phyloP scores from a whole-genome alignment of 1,284 basidiomycete species.

The Microbotryum lychnidis-dioicae region DNA sequence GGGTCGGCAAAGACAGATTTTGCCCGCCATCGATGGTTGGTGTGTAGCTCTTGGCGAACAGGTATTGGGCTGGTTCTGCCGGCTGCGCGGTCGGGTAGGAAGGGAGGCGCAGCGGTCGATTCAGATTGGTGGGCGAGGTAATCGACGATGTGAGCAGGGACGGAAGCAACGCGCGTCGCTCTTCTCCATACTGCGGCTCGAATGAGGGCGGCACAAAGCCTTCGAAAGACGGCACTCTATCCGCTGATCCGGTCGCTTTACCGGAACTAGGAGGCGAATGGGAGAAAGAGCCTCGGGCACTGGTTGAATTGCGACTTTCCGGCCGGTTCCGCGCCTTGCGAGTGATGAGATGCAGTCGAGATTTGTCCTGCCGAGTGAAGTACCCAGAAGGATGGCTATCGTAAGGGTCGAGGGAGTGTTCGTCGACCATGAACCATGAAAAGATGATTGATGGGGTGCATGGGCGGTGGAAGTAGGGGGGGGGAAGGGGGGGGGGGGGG shows the following conservation, averaged over 20 bases:
- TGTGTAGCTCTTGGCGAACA: no score
- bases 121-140: conserved; percentile 1
- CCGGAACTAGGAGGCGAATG: background rate
- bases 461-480: no score
- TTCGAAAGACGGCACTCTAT: no score
- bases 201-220: background rate
- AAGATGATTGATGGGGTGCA: no score
- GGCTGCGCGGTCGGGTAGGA: no score
- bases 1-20: no score
- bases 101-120: no score
- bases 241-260: background rate
- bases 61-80: no score
- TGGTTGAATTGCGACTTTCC: background rate
- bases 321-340: conserved; percentile 14
- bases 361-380: conserved; percentile 13
- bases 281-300: conserved; percentile 2
- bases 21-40: no score
- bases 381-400: conserved; percentile 17
- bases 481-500: no score
- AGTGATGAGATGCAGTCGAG: conserved; percentile 12
- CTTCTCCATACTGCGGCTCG: background rate
- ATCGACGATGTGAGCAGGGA: conserved; percentile 9
- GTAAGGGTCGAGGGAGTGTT: no score
- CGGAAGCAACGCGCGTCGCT: background rate
- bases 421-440: no score